Percentiles rank a stretch among this genome's conserved stretches.
These are phyloP conservation scores for Rhododendron ovatum DNA, from an alignment of 148 eudicot genomes.

Conservation along the genomic window DNA sequence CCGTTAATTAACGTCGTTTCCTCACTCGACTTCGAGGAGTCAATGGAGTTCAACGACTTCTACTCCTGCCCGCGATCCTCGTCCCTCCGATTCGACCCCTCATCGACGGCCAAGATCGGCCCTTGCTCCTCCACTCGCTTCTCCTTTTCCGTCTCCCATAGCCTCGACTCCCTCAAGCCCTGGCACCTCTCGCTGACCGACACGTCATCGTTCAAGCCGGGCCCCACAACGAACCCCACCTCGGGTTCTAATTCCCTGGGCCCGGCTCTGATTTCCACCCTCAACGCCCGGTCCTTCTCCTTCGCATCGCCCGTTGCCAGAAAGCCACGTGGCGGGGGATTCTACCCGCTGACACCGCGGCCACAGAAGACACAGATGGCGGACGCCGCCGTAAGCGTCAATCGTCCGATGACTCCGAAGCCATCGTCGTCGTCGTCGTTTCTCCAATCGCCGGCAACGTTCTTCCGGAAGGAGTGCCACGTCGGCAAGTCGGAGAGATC, in stretches of 20 bases:
- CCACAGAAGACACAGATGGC: constrained; percentile 67
- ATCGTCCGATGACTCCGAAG: constrained; percentile 74
- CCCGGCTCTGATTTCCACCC: constrained; percentile 50
- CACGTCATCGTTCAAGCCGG: constrained; percentile 56
- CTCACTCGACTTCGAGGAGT: constrained; percentile 68
- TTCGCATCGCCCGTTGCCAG: constrained; percentile 79
- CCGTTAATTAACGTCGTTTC: constrained; percentile 56
- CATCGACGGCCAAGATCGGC: constrained; percentile 58
- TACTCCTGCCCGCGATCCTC: constrained; percentile 69
- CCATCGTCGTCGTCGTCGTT: constrained; percentile 34
- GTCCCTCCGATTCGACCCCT: constrained; percentile 73
- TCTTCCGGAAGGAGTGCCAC: constrained; percentile 33
- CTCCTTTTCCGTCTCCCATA: constrained; percentile 88
- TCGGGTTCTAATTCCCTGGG: constrained; percentile 18
- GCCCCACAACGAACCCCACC: constrained; percentile 30
- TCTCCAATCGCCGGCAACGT: constrained; percentile 59
- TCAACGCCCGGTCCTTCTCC: constrained; percentile 74
- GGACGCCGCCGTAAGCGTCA: constrained; percentile 35
- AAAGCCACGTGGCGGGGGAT: constrained; percentile 47
- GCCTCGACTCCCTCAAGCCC: constrained; percentile 83
- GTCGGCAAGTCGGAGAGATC: constrained; percentile 42
- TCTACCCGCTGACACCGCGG: constrained; percentile 82
- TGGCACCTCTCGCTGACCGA: constrained; percentile 82
- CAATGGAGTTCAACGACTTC: constrained; percentile 68
- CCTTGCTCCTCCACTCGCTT: constrained; percentile 83